Percentiles rank a stretch among this genome's conserved stretches.
Conservation (phyloP, 768 basidiomycete species). For the Suillus occidentalis region DNA sequence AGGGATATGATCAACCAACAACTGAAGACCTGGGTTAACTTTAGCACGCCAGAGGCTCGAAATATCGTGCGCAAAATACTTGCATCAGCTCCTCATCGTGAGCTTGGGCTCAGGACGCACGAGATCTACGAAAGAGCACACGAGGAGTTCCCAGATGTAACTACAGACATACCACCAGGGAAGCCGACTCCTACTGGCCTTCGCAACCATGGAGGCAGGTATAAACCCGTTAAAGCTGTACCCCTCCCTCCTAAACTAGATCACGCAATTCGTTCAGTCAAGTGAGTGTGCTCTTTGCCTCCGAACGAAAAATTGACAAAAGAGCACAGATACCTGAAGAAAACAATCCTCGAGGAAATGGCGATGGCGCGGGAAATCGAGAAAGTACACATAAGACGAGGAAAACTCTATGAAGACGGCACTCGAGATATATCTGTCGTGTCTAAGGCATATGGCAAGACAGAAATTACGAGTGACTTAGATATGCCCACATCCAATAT, state of each 20-base stretch:
- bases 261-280: slow-evolving; percentile 20
- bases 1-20: not conserved
- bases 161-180: slow-evolving; percentile 1
- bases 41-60: slow-evolving; percentile 10
- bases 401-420: slow-evolving; percentile 11
- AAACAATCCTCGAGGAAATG: slow-evolving; percentile 22
- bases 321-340: slow-evolving; percentile 24
- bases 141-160: slow-evolving; percentile 10
- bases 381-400: slow-evolving; percentile 18
- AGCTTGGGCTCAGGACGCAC: slow-evolving; percentile 13
- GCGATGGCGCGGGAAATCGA: slow-evolving; percentile 15
- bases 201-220: slow-evolving; percentile 2
- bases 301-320: not conserved
- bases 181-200: not conserved
- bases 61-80: slow-evolving; percentile 12
- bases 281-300: slow-evolving; percentile 4
- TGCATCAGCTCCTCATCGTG: slow-evolving; percentile 6
- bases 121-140: slow-evolving; percentile 18
- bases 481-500: not conserved
- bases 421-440: not conserved
- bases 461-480: not conserved
- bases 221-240: not conserved
- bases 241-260: slow-evolving; percentile 16
- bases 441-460: slow-evolving; percentile 5
- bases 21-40: slow-evolving; percentile 8